Evolutionary conservation across 169 alveolate species (phyloP).

Genomic region (Plasmodium reichenowi): DNA sequence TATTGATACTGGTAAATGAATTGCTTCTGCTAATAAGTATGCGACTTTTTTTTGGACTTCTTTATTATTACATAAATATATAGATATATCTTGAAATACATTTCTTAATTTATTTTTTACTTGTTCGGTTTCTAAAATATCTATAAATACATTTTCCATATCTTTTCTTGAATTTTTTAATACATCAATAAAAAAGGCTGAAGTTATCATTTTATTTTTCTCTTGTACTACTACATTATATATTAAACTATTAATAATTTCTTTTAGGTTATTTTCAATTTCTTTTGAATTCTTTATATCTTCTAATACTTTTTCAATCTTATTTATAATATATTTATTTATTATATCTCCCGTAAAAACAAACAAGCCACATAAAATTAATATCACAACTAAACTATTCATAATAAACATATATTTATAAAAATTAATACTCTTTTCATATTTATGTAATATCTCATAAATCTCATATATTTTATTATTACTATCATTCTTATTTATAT

Average conservation of each 20-base stretch:
- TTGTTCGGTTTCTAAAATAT: conserved; percentile 28
- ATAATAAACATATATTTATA: conserved; percentile 12
- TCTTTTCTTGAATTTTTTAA: conserved; percentile 10
- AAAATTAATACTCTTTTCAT: conserved; percentile 3
- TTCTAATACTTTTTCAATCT: conserved; percentile 8
- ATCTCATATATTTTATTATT: conserved; percentile 4
- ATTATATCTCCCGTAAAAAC: conserved; percentile 11
- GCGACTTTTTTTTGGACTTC: conserved; percentile 17
- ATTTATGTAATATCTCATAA: neutral
- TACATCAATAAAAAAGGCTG: conserved; percentile 12
- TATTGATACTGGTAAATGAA: conserved; percentile 29
- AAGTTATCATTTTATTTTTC: conserved; percentile 14
- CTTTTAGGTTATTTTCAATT: conserved; percentile 11
- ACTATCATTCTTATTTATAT: neutral
- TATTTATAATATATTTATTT: neutral
- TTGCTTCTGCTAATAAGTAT: conserved; percentile 12
- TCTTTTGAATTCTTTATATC: conserved; percentile 19
- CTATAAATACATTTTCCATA: conserved; percentile 12
- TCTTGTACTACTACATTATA: neutral
- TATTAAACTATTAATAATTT: conserved; percentile 8
- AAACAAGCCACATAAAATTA: neutral
- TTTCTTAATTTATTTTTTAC: conserved; percentile 5
- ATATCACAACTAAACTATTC: neutral
- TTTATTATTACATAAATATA: conserved; percentile 21
- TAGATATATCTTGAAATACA: neutral